phyloP scores from a whole-genome alignment of 768 basidiomycete species.

The Rhodosporidiobolus sp. region DNA sequence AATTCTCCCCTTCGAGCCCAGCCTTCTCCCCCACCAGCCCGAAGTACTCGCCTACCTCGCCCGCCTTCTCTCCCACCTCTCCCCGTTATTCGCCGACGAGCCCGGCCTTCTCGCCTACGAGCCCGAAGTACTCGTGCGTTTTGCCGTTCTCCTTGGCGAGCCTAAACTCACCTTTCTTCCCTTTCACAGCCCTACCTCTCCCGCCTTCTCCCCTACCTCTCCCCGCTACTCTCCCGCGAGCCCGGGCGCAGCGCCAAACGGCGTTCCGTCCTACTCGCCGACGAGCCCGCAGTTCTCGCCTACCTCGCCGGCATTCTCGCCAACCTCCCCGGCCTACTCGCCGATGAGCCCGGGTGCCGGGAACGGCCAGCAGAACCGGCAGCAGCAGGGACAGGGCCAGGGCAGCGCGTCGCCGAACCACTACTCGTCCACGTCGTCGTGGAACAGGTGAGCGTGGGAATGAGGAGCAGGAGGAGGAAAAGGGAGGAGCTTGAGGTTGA shows the following conservation, averaged over 20 bases:
- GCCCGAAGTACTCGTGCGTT: conserved; percentile 47
- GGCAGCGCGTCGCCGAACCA: neutral
- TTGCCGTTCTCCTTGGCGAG: too few species aligned
- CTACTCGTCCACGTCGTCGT: conserved; percentile 12
- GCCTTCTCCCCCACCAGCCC: too few species aligned
- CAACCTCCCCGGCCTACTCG: conserved; percentile 9
- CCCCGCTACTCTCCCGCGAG: conserved; percentile 1
- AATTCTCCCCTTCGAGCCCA: too few species aligned
- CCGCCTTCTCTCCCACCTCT: conserved; percentile 18
- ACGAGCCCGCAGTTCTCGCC: conserved; percentile 70
- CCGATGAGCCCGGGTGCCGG: conserved; percentile 21
- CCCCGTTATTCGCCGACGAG: conserved; percentile 49
- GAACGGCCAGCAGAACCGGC: too few species aligned
- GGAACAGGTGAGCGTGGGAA: conserved; percentile 1
- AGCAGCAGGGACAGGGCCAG: neutral
- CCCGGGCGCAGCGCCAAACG: neutral
- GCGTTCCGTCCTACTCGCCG: conserved; percentile 64
- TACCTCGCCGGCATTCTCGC: conserved; percentile 16
- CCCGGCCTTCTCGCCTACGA: conserved; percentile 24
- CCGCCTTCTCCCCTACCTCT: conserved; percentile 12
- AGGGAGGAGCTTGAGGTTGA: too few species aligned
- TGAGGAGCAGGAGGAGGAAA: conserved; percentile 57
- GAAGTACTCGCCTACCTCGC: conserved; percentile 10
- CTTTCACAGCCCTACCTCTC: conserved; percentile 48
- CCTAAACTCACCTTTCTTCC: conserved; percentile 64